Base-by-base conservation (phyloP, 1,284 basidiomycete genomes). In the Bjerkandera adusta region DNA sequence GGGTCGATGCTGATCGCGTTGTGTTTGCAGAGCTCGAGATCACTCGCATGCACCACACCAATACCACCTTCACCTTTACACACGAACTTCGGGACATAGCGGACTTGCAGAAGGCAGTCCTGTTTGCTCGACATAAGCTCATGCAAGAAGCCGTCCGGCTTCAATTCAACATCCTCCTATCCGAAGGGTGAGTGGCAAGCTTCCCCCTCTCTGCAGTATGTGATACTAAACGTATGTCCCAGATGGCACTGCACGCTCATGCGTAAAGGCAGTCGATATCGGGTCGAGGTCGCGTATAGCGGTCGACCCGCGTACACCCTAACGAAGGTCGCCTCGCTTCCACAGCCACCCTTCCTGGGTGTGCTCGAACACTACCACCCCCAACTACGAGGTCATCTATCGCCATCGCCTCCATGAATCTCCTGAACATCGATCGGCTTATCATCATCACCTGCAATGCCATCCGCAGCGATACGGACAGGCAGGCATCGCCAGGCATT, bases 231-330 rank as follows among this genome's bases (percentile, higher is more conserved):
- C 50, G 53, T 45, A 52, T 46, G 25, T 32, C 30, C 35, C 57
- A 89, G 87, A 49, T 89, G 87, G 87, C 69, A 69, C 33, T 59
- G 86, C 39, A 87, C 83, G 8, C 65, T 82, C 26, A 71, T 81
- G 51, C 81, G 85, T 45, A 77, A 72, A 59, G 79, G 75, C 40
- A 79, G 79, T 54, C 67, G 67, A 24, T 69, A 81, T 63, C 75
- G 87, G 24, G 68, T 86, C 26, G 77, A 87, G 58, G 77, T 90
- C 21, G 73, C 75, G 50, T 89, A 90, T 63, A 73, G 63, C 43
- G 87, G 79, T 13, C 73, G 82, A 52, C 82, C 84, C 16, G 87
- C 83, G 36, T 75, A 20, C 38, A 15, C 21, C 6, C 58, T 66
- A 2, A 77, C 73, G 15, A 73, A 79, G 55, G 52, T 69, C 7